phyloP scores from a whole-genome alignment of 352 stramenopile genomes.

The Pythium oligandrum region DNA sequence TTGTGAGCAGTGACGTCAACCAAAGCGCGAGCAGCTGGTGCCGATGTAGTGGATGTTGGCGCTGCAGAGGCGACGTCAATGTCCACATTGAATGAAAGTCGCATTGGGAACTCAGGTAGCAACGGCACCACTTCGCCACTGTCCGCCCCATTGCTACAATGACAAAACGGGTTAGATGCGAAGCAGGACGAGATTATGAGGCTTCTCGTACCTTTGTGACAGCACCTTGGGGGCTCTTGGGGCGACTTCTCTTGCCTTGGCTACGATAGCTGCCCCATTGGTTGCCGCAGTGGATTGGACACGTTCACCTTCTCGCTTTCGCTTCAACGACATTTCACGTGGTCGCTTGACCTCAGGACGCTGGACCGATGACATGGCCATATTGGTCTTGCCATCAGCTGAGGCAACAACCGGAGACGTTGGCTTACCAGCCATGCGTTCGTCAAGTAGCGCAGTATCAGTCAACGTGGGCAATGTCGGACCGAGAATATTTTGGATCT shows the following conservation, averaged over 20 bases:
- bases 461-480: constrained; percentile 49
- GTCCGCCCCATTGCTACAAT: not conserved
- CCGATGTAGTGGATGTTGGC: constrained; percentile 4
- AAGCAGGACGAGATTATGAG: not conserved
- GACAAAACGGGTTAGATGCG: too few relatives aligned
- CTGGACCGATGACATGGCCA: too few relatives aligned
- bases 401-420: not conserved
- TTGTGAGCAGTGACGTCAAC: constrained; percentile 73
- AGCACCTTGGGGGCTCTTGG: constrained; percentile 47
- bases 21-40: not conserved
- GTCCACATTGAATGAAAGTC: constrained; percentile 60
- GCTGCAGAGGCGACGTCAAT: constrained; percentile 25
- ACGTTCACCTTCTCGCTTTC: constrained; percentile 61
- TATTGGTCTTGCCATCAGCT: too few relatives aligned
- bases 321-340: constrained; percentile 39
- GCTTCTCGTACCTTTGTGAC: constrained; percentile 41
- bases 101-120: constrained; percentile 52
- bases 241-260: constrained; percentile 60
- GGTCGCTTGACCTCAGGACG: constrained; percentile 10
- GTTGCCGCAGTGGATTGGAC: constrained; percentile 4
- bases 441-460: constrained; percentile 47
- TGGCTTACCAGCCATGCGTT: constrained; percentile 44
- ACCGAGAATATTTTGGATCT: constrained; percentile 74
- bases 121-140: constrained; percentile 24
- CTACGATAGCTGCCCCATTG: constrained; percentile 18